Base-by-base conservation (phyloP, 2,329 filamentous ascomycete genomes). In the Cercospora nicotianae region DNA sequence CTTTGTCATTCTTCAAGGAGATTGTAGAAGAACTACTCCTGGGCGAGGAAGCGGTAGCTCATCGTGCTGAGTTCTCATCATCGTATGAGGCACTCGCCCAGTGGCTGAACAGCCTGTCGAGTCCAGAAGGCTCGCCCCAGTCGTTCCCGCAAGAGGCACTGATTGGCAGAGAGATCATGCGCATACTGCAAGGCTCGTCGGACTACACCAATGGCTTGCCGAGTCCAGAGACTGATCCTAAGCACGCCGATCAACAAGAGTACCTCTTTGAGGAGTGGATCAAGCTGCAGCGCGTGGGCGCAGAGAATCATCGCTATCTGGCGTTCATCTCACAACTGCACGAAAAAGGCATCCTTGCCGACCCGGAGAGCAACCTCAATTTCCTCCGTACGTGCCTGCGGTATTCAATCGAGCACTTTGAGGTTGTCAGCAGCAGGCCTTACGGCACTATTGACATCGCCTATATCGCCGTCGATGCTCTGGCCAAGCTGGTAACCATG, bases 251-350 rank as follows among this genome's bases (percentile, higher is more conserved):
- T 69, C 93, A 97, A 78, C 88, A 96, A 80, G 93, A 96, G 74
- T 98, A 99, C 77, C 86, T 97, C 20, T 97, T 99, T 75, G 93
- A 94, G 53, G 95, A 99, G 81, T 99, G 95, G 95, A 87, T 94
- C 30, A 89, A 90, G 68, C 86, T 97, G 7, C 91, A 91, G 79
- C 92, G 93, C 74, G 86, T 89, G n/a, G 88, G 90, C 72, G 88
- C 90, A 3, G 89, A 90, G 3, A 90, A 93, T 69, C 91, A 90
- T 75, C 87, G 90, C 0, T 84, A 89, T 64, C 82, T 86, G 5
- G 87, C 91, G 1, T 98, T 98, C 79, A 87, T 97, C 57, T 89
- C 91, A 74, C 94, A 98, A 79, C 83, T 98, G 76, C 90, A 94
- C 74, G 85, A 89, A 66, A 87, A 87, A 71, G 87, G 90, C 69